A percentile compares a stretch with the other conserved stretches of the same genome.
Conservation (phyloP, 1,284 basidiomycete species). For the Singerocomus inundabilis region DNA sequence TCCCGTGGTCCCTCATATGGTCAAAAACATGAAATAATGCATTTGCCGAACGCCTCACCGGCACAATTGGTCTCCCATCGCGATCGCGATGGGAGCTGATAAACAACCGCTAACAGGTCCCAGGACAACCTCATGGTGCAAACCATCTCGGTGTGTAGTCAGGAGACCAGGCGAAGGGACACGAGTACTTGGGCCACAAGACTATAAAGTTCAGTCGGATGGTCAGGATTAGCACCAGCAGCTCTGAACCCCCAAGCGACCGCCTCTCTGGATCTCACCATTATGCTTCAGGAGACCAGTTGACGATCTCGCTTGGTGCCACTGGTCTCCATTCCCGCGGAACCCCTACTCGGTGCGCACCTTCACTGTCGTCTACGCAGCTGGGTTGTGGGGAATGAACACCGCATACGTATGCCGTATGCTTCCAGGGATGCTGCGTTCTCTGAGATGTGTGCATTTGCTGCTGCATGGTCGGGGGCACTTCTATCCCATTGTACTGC, state of each 20-base stretch:
- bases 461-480: slow-evolving; percentile 37
- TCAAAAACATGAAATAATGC: slow-evolving; percentile 25
- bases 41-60: slow-evolving; percentile 29
- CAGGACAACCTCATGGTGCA: slow-evolving; percentile 60
- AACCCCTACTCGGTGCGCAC: slow-evolving; percentile 18
- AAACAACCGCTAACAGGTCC: slow-evolving; percentile 19
- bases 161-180: slow-evolving; percentile 11
- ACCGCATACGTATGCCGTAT: background rate
- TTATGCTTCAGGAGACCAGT: background rate
- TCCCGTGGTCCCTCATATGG: slow-evolving; percentile 26
- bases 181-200: slow-evolving; percentile 17
- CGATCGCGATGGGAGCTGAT: slow-evolving; percentile 28
- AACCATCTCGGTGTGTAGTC: slow-evolving; percentile 83
- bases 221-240: slow-evolving; percentile 18
- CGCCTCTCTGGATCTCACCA: slow-evolving; percentile 6
- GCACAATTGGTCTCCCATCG: slow-evolving; percentile 23
- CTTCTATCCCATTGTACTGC: slow-evolving; percentile 40
- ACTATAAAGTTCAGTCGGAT: slow-evolving; percentile 27
- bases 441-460: slow-evolving; percentile 22
- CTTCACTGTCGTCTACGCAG: slow-evolving; percentile 4
- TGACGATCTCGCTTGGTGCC: background rate
- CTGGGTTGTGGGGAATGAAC: slow-evolving; percentile 23
- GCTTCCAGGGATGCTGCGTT: slow-evolving; percentile 18
- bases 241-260: slow-evolving; percentile 6
- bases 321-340: background rate